A percentile compares a stretch with the other conserved stretches of the same genome.
phyloP scores from a whole-genome alignment of 441 rosid genomes.

The Pelargonium cotyledonis region DNA sequence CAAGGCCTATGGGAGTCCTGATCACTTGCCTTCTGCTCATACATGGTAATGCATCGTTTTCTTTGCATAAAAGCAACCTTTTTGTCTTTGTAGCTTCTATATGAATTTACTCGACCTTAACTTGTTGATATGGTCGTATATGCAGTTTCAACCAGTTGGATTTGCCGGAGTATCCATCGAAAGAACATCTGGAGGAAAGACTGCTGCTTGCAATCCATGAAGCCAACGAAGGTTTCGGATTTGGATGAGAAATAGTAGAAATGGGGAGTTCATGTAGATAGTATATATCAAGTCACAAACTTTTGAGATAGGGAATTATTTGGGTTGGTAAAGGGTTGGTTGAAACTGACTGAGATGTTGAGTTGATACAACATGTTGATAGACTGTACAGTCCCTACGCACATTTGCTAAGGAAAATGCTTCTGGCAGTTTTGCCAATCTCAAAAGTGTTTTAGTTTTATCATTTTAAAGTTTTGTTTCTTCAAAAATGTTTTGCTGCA shows the following conservation, averaged over 20 bases:
- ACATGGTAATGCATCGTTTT: constrained; percentile 56
- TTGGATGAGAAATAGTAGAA: constrained; percentile 37
- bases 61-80: not conserved
- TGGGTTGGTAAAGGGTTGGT: no score
- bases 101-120: not conserved
- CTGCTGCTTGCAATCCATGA: constrained; percentile 91
- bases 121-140: not conserved
- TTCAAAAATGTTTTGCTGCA: no score
- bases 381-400: no score
- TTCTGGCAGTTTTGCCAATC: no score
- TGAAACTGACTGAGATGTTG: no score
- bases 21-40: constrained; percentile 29
- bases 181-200: constrained; percentile 79
- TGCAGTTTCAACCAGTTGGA: constrained; percentile 95
- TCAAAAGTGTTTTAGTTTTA: no score
- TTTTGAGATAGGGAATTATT: no score
- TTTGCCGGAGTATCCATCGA: constrained; percentile 79
- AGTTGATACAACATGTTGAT: no score
- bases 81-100: not conserved
- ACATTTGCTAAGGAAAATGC: no score
- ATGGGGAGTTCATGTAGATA: constrained; percentile 2
- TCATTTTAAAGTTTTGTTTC: no score
- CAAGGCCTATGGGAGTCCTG: constrained; percentile 8
- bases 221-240: constrained; percentile 95
- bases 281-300: no score